Evolutionary conservation across 1,284 basidiomycete genomes (phyloP).

Genomic region (Anthracocystis walkeri): DNA sequence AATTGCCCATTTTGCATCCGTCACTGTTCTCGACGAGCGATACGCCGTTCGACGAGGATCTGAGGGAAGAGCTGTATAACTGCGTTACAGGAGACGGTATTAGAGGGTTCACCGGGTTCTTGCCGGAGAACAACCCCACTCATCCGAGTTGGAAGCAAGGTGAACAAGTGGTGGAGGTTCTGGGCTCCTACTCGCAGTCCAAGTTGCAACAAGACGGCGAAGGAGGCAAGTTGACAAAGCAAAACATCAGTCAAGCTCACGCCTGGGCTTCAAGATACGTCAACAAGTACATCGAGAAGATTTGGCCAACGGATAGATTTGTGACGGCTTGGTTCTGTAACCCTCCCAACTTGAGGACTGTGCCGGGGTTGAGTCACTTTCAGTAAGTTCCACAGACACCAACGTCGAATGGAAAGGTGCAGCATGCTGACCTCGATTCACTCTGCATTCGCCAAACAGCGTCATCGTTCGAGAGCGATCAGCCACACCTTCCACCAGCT

Average conservation of each 20-base stretch:
- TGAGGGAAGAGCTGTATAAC: conserved; percentile 38
- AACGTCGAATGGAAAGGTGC: background rate
- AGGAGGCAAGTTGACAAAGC: background rate
- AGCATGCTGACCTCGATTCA: background rate
- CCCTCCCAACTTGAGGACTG: conserved; percentile 49
- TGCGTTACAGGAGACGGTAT: conserved; percentile 57
- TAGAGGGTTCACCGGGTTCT: conserved; percentile 49
- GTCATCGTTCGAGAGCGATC: background rate
- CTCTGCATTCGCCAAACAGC: background rate
- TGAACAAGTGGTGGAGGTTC: conserved; percentile 1
- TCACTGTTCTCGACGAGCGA: conserved; percentile 34
- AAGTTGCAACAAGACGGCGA: conserved; percentile 14
- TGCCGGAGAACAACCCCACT: conserved; percentile 9
- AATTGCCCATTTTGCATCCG: conserved; percentile 41
- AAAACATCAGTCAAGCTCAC: conserved; percentile 32
- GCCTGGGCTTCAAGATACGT: conserved; percentile 45
- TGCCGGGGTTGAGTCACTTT: conserved; percentile 56
- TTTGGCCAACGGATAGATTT: conserved; percentile 33
- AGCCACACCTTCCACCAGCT: background rate
- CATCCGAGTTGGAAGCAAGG: background rate
- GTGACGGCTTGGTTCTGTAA: conserved; percentile 59
- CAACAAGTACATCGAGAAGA: conserved; percentile 22
- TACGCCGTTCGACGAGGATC: conserved; percentile 24
- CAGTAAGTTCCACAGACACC: conserved; percentile 71
- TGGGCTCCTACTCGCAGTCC: conserved; percentile 22